Base-by-base conservation (phyloP, 805 yeast genomes). In the Danielozyma ontarioensis region DNA sequence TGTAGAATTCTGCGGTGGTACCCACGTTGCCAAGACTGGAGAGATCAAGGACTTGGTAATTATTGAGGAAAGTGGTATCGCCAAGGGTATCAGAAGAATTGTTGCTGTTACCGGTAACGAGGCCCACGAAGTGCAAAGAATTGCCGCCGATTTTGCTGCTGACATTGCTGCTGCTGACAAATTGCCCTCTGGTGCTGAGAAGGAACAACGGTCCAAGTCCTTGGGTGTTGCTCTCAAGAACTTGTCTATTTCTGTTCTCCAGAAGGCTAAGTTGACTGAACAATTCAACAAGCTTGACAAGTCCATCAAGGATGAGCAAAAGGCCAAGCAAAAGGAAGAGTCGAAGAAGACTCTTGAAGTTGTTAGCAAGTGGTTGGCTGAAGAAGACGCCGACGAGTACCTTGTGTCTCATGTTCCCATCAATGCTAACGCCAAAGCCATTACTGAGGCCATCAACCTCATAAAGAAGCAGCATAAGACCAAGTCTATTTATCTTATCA, bases 1-100 rank as follows among this genome's bases (percentile, higher is more conserved):
- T 1, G 73, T 93, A 45, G 99, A 93, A 68, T 93, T 93, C 73
- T 93, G 99, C 67, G 99, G 99, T 66, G 99, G 99, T 65, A 93
- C 98, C 10, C 99, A 93, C 54, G 96, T 93, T 45, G 72, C 76
- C 31, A 82, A 83, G 62, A 90, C 97, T 13, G 83, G 90, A 40
- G 97, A 90, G 40, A 93, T 93, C 57, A 88, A 88, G 59, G 90
- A 85, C 46, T 76, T 93, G 44, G 85, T 93, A 23, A 75, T 93
- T 34, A 69, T 83, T 42, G 99, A 93, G 70, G 99, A 93, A 65
- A 77, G 86, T 44, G 97, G 98, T 64, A 93, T 93, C 60, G 97
- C 98, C 40, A 93, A 93, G 69, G 99, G 99, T 64, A 87, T 88
- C 42, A 80, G 99, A 68, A 86, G 99, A 73, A 84, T 93, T 57